phyloP scores from a whole-genome alignment of 805 yeast species.

The Saccharomycopsis vini region DNA sequence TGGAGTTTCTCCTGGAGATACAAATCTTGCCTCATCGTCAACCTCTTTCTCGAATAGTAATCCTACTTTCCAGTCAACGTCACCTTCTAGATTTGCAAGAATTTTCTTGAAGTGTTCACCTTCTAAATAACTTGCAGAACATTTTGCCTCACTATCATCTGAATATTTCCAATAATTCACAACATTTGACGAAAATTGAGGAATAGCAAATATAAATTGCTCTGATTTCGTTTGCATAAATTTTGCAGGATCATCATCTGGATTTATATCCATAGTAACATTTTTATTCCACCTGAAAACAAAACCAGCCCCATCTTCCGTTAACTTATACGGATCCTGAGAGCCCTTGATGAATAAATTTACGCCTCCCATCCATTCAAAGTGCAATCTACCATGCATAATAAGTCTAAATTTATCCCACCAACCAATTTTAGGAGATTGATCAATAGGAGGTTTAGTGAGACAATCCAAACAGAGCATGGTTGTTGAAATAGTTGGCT shows the following conservation, averaged over 20 bases:
- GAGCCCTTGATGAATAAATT: conserved; percentile 57
- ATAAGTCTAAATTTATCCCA: conserved; percentile 60
- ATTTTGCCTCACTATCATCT: neutral
- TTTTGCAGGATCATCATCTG: conserved; percentile 39
- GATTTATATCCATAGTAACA: conserved; percentile 42
- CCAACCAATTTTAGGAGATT: conserved; percentile 54
- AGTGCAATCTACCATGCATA: conserved; percentile 43
- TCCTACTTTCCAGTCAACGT: conserved; percentile 73
- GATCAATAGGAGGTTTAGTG: conserved; percentile 63
- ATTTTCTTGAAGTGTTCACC: conserved; percentile 28
- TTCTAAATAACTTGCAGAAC: neutral
- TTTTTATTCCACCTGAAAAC: conserved; percentile 57
- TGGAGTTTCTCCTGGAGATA: conserved; percentile 30
- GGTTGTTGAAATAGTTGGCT: conserved; percentile 49
- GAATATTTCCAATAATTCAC: conserved; percentile 3
- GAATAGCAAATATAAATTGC: conserved; percentile 48
- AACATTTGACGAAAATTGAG: conserved; percentile 28
- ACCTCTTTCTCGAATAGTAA: conserved; percentile 58
- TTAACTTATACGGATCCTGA: conserved; percentile 45
- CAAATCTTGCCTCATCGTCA: conserved; percentile 12
- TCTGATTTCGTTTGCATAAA: conserved; percentile 46
- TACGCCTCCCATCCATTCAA: conserved; percentile 37
- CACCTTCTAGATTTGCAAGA: conserved; percentile 53
- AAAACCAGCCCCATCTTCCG: conserved; percentile 53
- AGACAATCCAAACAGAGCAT: conserved; percentile 59